A percentile compares a stretch with the other conserved stretches of the same genome.
Evolutionary conservation across 371 early-diverging fungal genomes (phyloP).

Genomic region (Fennellomyces sp.): DNA sequence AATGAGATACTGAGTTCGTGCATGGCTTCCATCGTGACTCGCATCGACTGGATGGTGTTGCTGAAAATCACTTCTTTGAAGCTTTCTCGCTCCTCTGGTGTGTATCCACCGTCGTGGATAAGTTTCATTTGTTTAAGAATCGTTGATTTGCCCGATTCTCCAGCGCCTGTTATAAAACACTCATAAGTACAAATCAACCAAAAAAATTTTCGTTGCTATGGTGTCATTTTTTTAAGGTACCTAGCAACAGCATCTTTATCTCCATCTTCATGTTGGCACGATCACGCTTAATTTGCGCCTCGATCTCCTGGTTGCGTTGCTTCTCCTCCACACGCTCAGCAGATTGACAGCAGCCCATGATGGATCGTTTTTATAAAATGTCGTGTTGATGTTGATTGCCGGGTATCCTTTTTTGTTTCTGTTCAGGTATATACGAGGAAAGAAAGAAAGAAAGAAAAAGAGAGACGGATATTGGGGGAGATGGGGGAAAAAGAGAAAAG

Average conservation of each 20-base stretch:
- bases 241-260: constrained; percentile 93
- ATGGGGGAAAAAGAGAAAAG: constrained; percentile 11
- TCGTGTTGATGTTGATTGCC: not conserved
- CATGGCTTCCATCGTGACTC: constrained; percentile 94
- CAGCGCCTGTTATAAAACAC: constrained; percentile 70
- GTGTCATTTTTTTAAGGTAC: constrained; percentile 37
- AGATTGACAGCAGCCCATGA: constrained; percentile 87
- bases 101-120: constrained; percentile 93
- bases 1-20: constrained; percentile 72
- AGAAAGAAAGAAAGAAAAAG: constrained; percentile 1
- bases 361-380: constrained; percentile 2
- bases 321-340: constrained; percentile 80
- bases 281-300: constrained; percentile 81
- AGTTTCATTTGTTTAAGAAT: constrained; percentile 97
- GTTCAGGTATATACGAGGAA: not conserved
- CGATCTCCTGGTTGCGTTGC: constrained; percentile 83
- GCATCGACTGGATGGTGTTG: constrained; percentile 93
- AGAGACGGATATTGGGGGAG: constrained; percentile 1
- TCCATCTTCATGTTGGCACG: constrained; percentile 77
- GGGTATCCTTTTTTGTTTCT: constrained; percentile 4
- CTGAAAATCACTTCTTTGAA: constrained; percentile 94
- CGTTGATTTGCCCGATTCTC: constrained; percentile 97
- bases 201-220: not conserved
- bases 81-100: constrained; percentile 80
- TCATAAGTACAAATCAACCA: not conserved